These are phyloP conservation scores for Heliocybe sulcata DNA, from an alignment of 1,284 basidiomycete genomes.

Conservation along the genomic window DNA sequence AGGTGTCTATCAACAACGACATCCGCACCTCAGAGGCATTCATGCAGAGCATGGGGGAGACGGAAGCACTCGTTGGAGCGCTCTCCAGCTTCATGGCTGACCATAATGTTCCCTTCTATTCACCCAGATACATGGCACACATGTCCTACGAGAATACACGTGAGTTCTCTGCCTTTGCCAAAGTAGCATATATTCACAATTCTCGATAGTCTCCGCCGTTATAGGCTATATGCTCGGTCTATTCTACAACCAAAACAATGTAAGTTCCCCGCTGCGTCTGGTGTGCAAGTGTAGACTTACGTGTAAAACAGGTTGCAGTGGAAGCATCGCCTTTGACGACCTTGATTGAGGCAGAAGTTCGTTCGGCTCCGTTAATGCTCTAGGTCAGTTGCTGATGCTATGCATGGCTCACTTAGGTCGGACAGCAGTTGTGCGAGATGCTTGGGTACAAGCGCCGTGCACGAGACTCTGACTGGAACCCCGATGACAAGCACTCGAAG, in stretches of 20 bases:
- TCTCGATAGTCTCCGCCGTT: conserved; percentile 24
- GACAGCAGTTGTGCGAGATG: conserved; percentile 33
- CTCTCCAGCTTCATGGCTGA: conserved; percentile 16
- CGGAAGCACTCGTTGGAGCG: conserved; percentile 8
- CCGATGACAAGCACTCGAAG: conserved; percentile 10
- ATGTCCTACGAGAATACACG: conserved; percentile 27
- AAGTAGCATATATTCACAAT: background rate
- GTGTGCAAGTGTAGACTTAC: too few relatives aligned
- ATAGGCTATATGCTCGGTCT: conserved; percentile 29
- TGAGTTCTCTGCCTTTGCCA: background rate
- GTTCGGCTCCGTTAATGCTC: background rate
- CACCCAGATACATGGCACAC: conserved; percentile 34
- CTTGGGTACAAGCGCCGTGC: conserved; percentile 24
- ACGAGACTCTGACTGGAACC: background rate
- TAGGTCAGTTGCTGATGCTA: background rate
- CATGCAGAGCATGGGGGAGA: conserved; percentile 9
- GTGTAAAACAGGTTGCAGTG: conserved; percentile 20
- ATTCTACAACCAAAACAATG: conserved; percentile 37
- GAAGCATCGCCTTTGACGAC: conserved; percentile 35
- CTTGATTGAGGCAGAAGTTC: conserved; percentile 21
- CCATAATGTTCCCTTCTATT: conserved; percentile 31
- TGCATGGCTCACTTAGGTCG: conserved; percentile 20
- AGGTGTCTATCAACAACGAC: conserved; percentile 15
- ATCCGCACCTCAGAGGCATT: conserved; percentile 13
- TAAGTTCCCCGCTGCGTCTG: background rate